Evolutionary conservation across 2,329 filamentous ascomycete species (phyloP), one percentile per base, ranked within the genome.

Genomic region (Cladosporium sp.): DNA sequence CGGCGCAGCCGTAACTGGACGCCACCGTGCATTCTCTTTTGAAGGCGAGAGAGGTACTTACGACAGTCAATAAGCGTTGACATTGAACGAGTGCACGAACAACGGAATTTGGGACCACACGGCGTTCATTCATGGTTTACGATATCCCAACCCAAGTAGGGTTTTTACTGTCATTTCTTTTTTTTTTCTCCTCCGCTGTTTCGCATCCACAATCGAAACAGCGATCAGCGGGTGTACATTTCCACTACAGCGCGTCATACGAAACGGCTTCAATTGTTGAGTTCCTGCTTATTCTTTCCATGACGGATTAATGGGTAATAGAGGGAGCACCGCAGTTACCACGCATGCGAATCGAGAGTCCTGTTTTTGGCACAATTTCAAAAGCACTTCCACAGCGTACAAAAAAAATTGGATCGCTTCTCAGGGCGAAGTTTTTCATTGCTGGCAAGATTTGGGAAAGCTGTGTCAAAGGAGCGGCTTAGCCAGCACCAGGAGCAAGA

Each of bases 21-120:
- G 42, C 24, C 56, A 54, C 34, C 48, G 56, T 17, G 56, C 56
- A 6, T 58, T 58, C 40, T 53, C 48, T 19, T 58, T 58, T 24
- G 56, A 58, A 40, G 55, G 55, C 7, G 52, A 55, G 40, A 55
- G 52, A 20, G 52, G 52, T 7, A 55, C 52, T 15, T 20, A 17
- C 9, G 52, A 55, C 34, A 47, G 39, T 19, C 40, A 45, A 28
- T 54, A 37, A 53, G 17, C 5, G 22, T 32, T 13, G 13, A 17
- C 28, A n/a, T 28, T 22, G 45, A 35, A 32, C 17, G 8, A 45
- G 10, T 45, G 42, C 42, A 45, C 42, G 42, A 45, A 28, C 24
- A 45, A 35, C 32, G 34, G 17, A 34, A 10, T n/a, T n/a, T 32
- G 28, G 25, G 20, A 28, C 34, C 24, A 42, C n/a, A 49, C 42